Base-by-base conservation (phyloP, 1,284 basidiomycete species). In the Meripilus lineatus region DNA sequence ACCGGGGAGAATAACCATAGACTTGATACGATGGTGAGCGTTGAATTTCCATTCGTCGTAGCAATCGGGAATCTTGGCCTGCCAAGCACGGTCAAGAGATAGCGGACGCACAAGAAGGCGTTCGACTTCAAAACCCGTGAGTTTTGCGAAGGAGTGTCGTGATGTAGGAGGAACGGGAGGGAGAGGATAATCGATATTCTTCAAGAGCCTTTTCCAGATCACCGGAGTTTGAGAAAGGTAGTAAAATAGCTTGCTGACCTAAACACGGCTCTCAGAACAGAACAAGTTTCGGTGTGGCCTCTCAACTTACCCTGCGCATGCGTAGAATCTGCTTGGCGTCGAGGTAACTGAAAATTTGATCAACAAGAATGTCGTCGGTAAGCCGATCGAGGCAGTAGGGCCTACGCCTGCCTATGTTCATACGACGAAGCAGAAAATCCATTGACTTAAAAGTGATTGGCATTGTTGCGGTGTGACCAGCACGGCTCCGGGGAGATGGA, bases 121-220 rank as follows among this genome's bases (percentile, higher is more conserved):
- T 55, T 88, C 84, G 11, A 75, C 70, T 50, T 86, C 83, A 32
- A 75, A 68, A 34, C 74, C 73, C 4, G 71, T 74, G 23, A 72
- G 56, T 39, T 63, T 57, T 5, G 58, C 53, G 14, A 69, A 54
- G 22, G 62, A 62, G 49, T 79, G 75, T 11, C 71, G 69, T 40
- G 70, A 65, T 0, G 77, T 79, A 0, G 81, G 83, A 2, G 82
- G 81, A 3, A 82, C 61, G 2, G 79, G 79, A 5, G 82, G 77
- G n/a, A 82, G 61, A 8, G 75, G 77, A 17, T 81, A 66, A 28
- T 66, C 66, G 47, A 83, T 65, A 11, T 64, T 60, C 30, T 63
- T 61, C 40, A 87, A 63, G 48, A 83, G 74, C 17, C 74, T 72
- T 56, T 81, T 82, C 85, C 85, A 88, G 32, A 87, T 73, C 40